These are phyloP conservation scores for Clohesyomyces aquaticus DNA, from an alignment of 495 filamentous ascomycete species.

Conservation along the genomic window DNA sequence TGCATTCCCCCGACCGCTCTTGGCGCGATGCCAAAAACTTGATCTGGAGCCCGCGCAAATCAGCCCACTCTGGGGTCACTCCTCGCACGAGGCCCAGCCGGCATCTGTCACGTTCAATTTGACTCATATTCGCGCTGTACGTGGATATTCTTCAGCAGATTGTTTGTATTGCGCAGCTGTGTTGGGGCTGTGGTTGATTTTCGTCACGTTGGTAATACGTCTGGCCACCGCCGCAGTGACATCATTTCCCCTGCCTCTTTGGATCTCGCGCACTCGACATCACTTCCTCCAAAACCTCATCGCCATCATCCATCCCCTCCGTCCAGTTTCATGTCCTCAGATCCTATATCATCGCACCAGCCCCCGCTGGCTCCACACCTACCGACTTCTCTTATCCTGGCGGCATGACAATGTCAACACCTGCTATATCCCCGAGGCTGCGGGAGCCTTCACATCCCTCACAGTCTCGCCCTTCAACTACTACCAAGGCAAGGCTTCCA, in stretches of 20 bases:
- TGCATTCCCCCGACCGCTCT: constrained; percentile 6
- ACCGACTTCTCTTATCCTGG: neutral
- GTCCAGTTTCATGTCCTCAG: constrained; percentile 23
- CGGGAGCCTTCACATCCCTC: constrained; percentile 17
- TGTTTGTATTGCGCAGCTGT: neutral
- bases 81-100: neutral
- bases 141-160: constrained; percentile 5
- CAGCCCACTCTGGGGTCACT: neutral
- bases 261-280: constrained; percentile 1
- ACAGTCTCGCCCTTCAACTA: constrained; percentile 20
- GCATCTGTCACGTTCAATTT: neutral
- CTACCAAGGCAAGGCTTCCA: constrained; percentile 16
- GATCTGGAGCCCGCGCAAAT: neutral
- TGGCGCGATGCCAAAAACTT: constrained; percentile 13
- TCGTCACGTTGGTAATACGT: neutral
- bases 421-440: constrained; percentile 30
- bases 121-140: too few species aligned
- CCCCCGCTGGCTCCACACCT: constrained; percentile 8
- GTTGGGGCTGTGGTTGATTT: neutral
- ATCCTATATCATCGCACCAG: constrained; percentile 10
- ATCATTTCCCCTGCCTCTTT: constrained; percentile 1
- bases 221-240: neutral
- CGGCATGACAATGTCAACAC: constrained; percentile 30
- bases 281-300: neutral
- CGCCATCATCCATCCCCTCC: neutral